Evolutionary conservation across 139 green algal species (phyloP).

Genomic region (Micractinium conductrix): DNA sequence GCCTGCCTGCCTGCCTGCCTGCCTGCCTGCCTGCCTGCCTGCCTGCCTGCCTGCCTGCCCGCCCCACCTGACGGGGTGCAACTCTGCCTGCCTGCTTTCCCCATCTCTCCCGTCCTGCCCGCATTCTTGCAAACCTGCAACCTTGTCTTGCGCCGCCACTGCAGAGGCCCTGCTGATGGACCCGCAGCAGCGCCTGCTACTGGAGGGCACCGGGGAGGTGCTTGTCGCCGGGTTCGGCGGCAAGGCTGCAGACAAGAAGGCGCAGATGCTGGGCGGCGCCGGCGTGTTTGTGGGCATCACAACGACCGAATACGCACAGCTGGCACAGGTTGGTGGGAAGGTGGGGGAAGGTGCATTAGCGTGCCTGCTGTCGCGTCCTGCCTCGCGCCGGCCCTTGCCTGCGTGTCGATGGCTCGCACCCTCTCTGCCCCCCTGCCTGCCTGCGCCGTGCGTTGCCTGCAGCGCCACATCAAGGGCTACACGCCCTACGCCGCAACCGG

Average conservation of each 20-base stretch:
- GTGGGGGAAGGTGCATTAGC: not conserved
- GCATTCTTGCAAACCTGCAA: too few species aligned
- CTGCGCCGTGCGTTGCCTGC: not conserved
- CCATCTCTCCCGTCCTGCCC: too few species aligned
- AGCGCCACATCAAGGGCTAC: conserved; percentile 45
- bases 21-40: too few species aligned
- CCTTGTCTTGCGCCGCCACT: too few species aligned
- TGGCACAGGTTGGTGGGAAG: conserved; percentile 16
- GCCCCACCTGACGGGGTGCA: too few species aligned
- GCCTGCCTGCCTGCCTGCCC: too few species aligned
- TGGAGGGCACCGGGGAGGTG: conserved; percentile 61
- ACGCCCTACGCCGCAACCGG: conserved; percentile 82
- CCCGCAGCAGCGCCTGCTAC: conserved; percentile 85
- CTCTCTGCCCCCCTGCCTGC: not conserved
- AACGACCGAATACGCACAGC: conserved; percentile 49
- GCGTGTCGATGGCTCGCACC: not conserved
- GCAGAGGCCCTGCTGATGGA: conserved; percentile 89
- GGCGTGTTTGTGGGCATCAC: conserved; percentile 79
- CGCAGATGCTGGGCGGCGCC: not conserved
- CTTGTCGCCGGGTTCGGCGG: conserved; percentile 19
- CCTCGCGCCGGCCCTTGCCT: too few species aligned
- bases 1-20: too few species aligned
- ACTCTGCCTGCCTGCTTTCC: too few species aligned
- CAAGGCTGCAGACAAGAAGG: not conserved
- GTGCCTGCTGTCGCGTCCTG: too few species aligned